Evolutionary conservation across 257 asterid genomes (phyloP).

Genomic region (Parsonsia alboflavescens): DNA sequence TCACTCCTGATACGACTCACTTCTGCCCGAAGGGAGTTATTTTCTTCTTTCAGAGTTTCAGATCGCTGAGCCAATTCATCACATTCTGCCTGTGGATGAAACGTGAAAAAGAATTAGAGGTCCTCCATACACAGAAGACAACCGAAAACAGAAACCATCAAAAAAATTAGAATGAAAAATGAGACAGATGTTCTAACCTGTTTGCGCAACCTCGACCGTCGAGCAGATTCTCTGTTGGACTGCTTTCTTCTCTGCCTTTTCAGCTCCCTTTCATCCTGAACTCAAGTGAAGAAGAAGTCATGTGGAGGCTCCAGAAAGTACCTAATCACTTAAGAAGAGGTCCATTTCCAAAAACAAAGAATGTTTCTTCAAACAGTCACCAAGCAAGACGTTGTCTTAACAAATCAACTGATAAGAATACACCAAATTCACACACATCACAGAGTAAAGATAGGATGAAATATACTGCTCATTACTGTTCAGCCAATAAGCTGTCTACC

Average conservation of each 20-base stretch:
- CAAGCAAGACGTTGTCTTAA: background rate
- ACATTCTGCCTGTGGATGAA: constrained; percentile 71
- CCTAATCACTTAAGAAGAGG: background rate
- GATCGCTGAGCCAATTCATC: constrained; percentile 92
- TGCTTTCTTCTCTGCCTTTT: constrained; percentile 82
- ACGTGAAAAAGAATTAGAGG: constrained; percentile 7
- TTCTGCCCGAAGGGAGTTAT: constrained; percentile 77
- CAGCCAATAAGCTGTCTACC: background rate
- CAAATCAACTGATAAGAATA: background rate
- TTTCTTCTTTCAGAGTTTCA: constrained; percentile 70
- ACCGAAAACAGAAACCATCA: background rate
- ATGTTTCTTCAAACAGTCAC: background rate
- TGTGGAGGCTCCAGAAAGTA: constrained; percentile 3
- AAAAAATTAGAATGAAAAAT: background rate
- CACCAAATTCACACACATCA: background rate
- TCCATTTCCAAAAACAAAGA: background rate
- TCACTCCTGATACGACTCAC: constrained; percentile 64
- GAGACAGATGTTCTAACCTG: constrained; percentile 42
- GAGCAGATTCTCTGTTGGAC: constrained; percentile 87
- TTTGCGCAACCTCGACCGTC: constrained; percentile 78
- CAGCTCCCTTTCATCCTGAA: constrained; percentile 83
- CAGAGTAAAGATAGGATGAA: background rate
- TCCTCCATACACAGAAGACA: background rate
- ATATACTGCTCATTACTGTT: background rate
- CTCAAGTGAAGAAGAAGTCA: constrained; percentile 16